Conservation (phyloP, 768 basidiomycete genomes). For the Amanita jacksonii region DNA sequence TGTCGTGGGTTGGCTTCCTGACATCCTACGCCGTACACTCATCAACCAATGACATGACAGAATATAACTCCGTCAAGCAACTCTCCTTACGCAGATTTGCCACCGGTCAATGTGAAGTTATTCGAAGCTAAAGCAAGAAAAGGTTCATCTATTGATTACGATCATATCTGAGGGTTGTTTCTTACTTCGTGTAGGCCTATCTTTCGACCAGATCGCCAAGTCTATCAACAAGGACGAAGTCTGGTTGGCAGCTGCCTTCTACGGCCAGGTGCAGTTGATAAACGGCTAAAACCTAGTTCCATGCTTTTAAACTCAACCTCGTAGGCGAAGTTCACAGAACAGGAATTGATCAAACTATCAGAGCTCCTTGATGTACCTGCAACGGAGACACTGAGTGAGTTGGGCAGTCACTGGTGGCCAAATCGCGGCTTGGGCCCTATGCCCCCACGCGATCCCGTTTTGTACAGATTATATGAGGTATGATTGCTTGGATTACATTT, state of each 20-base stretch:
- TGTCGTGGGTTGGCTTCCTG: conserved; percentile 24
- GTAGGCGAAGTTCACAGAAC: conserved; percentile 58
- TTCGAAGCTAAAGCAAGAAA: conserved; percentile 62
- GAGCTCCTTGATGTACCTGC: conserved; percentile 38
- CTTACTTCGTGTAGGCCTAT: conserved; percentile 42
- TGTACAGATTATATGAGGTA: conserved; percentile 79
- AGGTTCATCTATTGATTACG: conserved; percentile 24
- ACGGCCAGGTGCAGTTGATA: conserved; percentile 50
- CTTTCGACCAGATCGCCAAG: conserved; percentile 61
- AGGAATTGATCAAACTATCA: conserved; percentile 48
- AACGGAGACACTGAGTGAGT: conserved; percentile 27
- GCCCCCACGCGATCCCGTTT: conserved; percentile 69
- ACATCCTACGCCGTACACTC: no score
- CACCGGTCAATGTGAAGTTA: conserved; percentile 37
- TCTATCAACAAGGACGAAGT: conserved; percentile 65
- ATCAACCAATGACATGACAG: no score
- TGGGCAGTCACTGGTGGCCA: conserved; percentile 69
- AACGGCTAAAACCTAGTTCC: background rate
- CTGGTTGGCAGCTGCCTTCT: conserved; percentile 77
- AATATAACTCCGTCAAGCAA: conserved; percentile 35
- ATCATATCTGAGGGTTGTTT: background rate
- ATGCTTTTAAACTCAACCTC: background rate
- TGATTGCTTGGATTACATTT: no score
- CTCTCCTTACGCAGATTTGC: conserved; percentile 39
- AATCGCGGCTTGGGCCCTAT: conserved; percentile 60